Conservation (phyloP, 345 rosid genomes). For the Murraya koenigii region DNA sequence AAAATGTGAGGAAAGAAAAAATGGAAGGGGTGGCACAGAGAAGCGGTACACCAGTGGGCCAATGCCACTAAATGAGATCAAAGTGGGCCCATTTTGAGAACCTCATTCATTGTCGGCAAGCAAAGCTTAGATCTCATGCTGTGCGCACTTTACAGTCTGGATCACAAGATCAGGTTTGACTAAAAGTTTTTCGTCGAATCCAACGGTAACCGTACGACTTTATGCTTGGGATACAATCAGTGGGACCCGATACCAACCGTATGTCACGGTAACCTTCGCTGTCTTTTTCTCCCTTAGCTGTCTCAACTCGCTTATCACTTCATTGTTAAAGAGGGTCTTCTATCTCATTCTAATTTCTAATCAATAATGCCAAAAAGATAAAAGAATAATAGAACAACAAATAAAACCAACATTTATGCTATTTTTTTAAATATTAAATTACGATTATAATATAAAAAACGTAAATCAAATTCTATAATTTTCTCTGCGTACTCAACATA, state of each 20-base stretch:
- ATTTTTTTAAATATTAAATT: no score
- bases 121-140: not conserved
- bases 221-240: not conserved
- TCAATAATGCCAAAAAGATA: no score
- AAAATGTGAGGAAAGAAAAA: not conserved
- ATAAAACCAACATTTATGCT: no score
- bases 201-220: constrained; percentile 14
- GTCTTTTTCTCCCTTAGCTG: constrained; percentile 2
- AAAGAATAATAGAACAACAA: not conserved
- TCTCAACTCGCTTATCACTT: not conserved
- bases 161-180: not conserved
- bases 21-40: not conserved
- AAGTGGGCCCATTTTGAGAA: not conserved
- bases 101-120: constrained; percentile 11
- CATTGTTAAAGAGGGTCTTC: no score
- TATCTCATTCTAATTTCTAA: no score
- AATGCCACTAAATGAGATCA: not conserved
- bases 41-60: not conserved
- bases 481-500: no score
- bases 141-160: constrained; percentile 28
- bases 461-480: no score
- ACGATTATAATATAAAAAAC: no score
- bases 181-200: constrained; percentile 11
- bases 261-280: constrained; percentile 6
- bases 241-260: not conserved